phyloP scores from a whole-genome alignment of 1,139 yeast genomes.

The Scheffersomyces cryptocercus region DNA sequence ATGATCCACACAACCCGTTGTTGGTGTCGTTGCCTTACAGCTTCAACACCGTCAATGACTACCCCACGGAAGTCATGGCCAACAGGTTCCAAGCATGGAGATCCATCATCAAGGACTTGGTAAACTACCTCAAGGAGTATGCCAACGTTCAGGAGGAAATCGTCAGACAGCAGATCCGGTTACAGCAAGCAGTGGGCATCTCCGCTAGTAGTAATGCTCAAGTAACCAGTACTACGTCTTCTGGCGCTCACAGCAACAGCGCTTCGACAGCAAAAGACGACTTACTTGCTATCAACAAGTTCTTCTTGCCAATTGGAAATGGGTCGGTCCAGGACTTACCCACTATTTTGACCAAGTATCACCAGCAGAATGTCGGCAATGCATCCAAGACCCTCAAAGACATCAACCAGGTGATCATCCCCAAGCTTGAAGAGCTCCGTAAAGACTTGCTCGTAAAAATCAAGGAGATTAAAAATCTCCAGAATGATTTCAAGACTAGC shows the following conservation, averaged over 20 bases:
- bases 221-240: slow-evolving; percentile 15
- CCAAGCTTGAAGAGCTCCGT: slow-evolving; percentile 82
- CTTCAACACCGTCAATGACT: slow-evolving; percentile 29
- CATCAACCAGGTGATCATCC: slow-evolving; percentile 65
- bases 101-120: slow-evolving; percentile 69
- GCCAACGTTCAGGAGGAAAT: slow-evolving; percentile 87
- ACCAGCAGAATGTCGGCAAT: slow-evolving; percentile 67
- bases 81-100: slow-evolving; percentile 87
- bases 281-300: slow-evolving; percentile 41
- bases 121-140: slow-evolving; percentile 74
- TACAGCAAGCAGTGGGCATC: slow-evolving; percentile 72
- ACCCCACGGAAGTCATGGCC: slow-evolving; percentile 87
- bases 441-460: slow-evolving; percentile 81
- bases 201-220: slow-evolving; percentile 19
- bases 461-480: slow-evolving; percentile 79
- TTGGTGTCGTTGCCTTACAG: slow-evolving; percentile 41
- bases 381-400: slow-evolving; percentile 74
- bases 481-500: slow-evolving; percentile 79
- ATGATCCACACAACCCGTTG: slow-evolving; percentile 36
- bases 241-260: slow-evolving; percentile 11
- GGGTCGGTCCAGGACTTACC: slow-evolving; percentile 87
- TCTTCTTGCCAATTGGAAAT: slow-evolving; percentile 72
- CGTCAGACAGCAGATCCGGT: slow-evolving; percentile 76
- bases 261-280: slow-evolving; percentile 26
- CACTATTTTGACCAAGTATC: slow-evolving; percentile 68